Evolutionary conservation across 495 filamentous ascomycete species (phyloP), one percentile per base, ranked within the genome.

Genomic region (Daldinia vernicosa): DNA sequence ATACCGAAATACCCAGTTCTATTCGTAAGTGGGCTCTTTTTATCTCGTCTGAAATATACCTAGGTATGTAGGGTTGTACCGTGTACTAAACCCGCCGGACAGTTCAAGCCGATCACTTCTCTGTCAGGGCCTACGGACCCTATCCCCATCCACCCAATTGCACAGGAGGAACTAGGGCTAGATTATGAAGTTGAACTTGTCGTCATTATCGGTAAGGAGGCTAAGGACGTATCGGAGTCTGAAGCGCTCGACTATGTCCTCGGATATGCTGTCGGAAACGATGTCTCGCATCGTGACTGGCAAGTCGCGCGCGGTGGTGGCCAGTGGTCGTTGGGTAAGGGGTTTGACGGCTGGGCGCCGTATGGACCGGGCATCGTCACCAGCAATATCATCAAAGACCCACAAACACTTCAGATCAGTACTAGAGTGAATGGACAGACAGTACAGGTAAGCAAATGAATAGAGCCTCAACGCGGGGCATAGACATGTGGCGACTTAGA

Each of bases 141-240:
- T 8, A 90, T 94, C 58, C 90, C 89, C 9, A 80, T 93, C 15
- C 82, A 87, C 32, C 77, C 75, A 0, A 73, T 89, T 40, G 90
- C 90, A 0, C 84, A 86, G 72, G 74, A 84, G 63, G 79, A 51
- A n/a, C 19, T 53, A 37, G 91, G 92, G 0, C 79, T 95, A 15
- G 93, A 95, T 75, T 96, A 94, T 71, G 93, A 96, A 77, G 93
- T 90, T 76, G 93, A 97, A 78, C 85, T 97, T 11, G 91, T 95
- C 8, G 84, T 85, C 28, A 77, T 95, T 3, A 95, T 95, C 69
- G 92, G 92, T 15, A 92, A 90, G 78, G 81, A 87, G 60, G 91
- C 89, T 33, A 79, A 78, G 28, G 86, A 95, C 71, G 88, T 95
- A 6, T 74, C 89, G 3, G 90, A 93, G 74, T 77, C 81, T 3